Conservation (phyloP, 441 rosid species). For the Erodium moschatum region DNA sequence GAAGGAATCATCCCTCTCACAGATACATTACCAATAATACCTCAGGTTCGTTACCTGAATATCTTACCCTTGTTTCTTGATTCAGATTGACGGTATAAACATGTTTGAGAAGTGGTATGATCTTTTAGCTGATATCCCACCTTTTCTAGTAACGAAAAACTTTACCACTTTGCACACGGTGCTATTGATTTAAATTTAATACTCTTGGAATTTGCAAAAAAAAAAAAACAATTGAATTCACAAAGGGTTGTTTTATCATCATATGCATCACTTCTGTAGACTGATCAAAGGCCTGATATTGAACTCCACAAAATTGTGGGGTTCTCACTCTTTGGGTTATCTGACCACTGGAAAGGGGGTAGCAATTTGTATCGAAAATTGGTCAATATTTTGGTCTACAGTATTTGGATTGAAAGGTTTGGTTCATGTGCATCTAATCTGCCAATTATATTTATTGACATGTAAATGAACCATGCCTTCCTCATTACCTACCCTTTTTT, state of each 20-base stretch:
- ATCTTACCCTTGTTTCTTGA: constrained; percentile 1
- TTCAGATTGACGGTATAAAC: not conserved
- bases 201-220: too few species aligned
- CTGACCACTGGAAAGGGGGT: not conserved
- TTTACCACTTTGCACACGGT: not conserved
- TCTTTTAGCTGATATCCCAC: not conserved
- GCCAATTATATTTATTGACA: too few species aligned
- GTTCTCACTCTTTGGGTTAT: too few species aligned
- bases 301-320: too few species aligned
- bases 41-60: constrained; percentile 52
- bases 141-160: not conserved
- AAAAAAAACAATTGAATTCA: too few species aligned
- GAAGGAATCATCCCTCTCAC: constrained; percentile 93
- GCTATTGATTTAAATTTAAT: not conserved
- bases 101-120: not conserved
- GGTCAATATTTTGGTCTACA: not conserved
- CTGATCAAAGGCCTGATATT: not conserved
- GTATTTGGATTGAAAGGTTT: too few species aligned
- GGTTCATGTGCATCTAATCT: too few species aligned
- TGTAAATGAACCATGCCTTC: too few species aligned
- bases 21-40: constrained; percentile 80
- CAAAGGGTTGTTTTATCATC: too few species aligned
- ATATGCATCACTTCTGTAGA: not conserved
- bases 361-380: too few species aligned
- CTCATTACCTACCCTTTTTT: too few species aligned